Percentiles rank a stretch among this genome's conserved stretches.
These are phyloP conservation scores for Nitzschia sp. DNA, from an alignment of 108 stramenopile genomes.

Conservation along the genomic window DNA sequence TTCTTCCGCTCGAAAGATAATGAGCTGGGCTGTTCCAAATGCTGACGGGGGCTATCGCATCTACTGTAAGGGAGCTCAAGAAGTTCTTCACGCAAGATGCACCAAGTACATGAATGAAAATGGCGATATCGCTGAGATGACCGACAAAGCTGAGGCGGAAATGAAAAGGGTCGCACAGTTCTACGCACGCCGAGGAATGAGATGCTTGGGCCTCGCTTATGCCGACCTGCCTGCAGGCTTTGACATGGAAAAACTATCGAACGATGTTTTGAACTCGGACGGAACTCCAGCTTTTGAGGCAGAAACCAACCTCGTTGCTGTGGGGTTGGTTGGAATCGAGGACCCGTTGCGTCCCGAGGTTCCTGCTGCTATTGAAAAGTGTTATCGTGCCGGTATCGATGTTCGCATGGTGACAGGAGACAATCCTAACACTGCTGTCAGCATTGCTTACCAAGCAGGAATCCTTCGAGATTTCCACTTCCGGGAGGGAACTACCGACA, in stretches of 20 bases:
- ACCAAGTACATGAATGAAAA: slow-evolving; percentile 25
- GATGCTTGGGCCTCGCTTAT: slow-evolving; percentile 80
- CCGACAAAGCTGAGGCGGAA: slow-evolving; percentile 33
- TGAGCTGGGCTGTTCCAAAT: slow-evolving; percentile 85
- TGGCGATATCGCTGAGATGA: slow-evolving; percentile 36
- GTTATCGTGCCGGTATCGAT: slow-evolving; percentile 89
- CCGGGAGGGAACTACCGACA: slow-evolving; percentile 46
- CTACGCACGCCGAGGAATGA: slow-evolving; percentile 81
- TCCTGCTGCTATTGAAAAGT: slow-evolving; percentile 82
- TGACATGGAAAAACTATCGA: slow-evolving; percentile 59
- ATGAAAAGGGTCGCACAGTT: slow-evolving; percentile 46
- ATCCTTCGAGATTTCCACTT: slow-evolving; percentile 79
- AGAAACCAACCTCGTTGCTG: slow-evolving; percentile 71
- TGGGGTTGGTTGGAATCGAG: slow-evolving; percentile 93
- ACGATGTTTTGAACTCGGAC: slow-evolving; percentile 63
- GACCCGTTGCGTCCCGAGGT: slow-evolving; percentile 95
- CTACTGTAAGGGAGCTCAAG: slow-evolving; percentile 88
- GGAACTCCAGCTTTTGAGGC: slow-evolving; percentile 62
- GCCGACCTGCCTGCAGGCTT: slow-evolving; percentile 67
- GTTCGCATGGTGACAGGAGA: slow-evolving; percentile 98
- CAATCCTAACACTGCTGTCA: slow-evolving; percentile 92
- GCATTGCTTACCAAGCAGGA: slow-evolving; percentile 90
- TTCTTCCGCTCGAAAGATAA: slow-evolving; percentile 90
- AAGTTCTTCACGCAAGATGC: slow-evolving; percentile 76
- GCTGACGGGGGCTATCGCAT: slow-evolving; percentile 72